Conservation (phyloP, 257 asterid genomes). For the Nicotiana tabacum region DNA sequence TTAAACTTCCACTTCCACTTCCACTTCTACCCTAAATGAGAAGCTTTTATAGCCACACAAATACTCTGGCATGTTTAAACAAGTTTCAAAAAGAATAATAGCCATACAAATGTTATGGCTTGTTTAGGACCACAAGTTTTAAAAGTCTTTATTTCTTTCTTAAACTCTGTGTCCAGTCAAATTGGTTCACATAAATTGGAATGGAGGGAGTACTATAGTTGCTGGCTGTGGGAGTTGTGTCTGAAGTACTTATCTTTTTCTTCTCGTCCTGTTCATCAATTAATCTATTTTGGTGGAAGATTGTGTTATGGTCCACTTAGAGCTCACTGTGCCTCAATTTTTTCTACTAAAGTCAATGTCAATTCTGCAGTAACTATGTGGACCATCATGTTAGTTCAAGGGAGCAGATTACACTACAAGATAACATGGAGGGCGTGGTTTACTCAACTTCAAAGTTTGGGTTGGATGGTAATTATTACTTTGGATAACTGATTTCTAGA, state of each 20-base stretch:
- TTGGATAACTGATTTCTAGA: constrained; percentile 1
- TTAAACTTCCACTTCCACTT: too few relatives aligned
- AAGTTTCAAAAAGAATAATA: too few relatives aligned
- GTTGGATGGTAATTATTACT: constrained; percentile 71
- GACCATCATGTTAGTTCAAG: constrained; percentile 97
- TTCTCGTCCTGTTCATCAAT: not conserved
- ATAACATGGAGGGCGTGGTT: constrained; percentile 72
- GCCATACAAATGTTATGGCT: too few relatives aligned
- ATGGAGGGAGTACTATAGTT: not conserved
- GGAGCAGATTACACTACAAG: constrained; percentile 98
- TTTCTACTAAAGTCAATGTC: constrained; percentile 6
- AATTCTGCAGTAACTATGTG: constrained; percentile 68
- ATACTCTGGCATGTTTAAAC: too few relatives aligned
- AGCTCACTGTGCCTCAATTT: not conserved
- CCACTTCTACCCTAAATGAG: too few relatives aligned
- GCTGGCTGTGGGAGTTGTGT: not conserved
- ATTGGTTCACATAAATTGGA: too few relatives aligned
- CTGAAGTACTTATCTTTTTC: not conserved
- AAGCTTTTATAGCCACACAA: too few relatives aligned
- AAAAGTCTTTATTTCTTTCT: too few relatives aligned
- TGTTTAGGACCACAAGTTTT: too few relatives aligned
- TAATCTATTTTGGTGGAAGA: not conserved
- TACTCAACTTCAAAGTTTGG: constrained; percentile 93
- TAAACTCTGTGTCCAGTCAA: too few relatives aligned
- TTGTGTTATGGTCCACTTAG: not conserved